Percentiles rank a stretch among this genome's conserved stretches.
These are phyloP conservation scores for Tephrocybe rancida DNA, from an alignment of 768 basidiomycete genomes.

Conservation along the genomic window DNA sequence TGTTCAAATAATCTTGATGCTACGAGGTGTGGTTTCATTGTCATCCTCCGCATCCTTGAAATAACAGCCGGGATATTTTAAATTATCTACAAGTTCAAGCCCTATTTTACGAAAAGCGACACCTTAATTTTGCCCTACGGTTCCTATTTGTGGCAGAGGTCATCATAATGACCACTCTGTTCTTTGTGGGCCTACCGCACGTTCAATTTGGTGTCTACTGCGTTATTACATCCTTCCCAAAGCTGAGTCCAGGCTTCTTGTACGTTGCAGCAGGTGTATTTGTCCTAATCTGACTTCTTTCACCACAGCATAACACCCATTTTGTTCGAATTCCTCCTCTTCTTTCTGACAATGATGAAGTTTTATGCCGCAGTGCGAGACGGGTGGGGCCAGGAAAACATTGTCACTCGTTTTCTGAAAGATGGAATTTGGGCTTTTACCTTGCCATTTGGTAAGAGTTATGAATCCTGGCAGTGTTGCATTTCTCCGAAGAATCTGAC, in stretches of 20 bases:
- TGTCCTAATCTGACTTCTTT: not conserved
- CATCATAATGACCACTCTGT: conserved; percentile 15
- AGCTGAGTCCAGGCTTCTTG: conserved; percentile 17
- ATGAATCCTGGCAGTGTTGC: not conserved
- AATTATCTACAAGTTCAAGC: too few species aligned
- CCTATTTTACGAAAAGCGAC: conserved; percentile 17
- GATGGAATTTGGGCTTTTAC: conserved; percentile 29
- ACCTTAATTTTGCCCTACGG: conserved; percentile 15
- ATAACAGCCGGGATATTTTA: too few species aligned
- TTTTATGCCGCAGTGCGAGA: conserved; percentile 24
- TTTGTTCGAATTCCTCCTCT: conserved; percentile 22
- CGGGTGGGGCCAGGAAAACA: conserved; percentile 23
- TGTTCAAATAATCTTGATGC: conserved; percentile 22
- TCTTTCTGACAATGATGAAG: conserved; percentile 26
- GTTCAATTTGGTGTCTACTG: conserved; percentile 21
- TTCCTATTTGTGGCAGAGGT: conserved; percentile 16
- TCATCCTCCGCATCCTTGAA: too few species aligned
- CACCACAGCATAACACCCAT: conserved; percentile 17
- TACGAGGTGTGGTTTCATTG: conserved; percentile 18
- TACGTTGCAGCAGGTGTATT: conserved; percentile 12
- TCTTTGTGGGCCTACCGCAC: conserved; percentile 7
- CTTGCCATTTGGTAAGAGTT: conserved; percentile 22
- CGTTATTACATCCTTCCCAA: conserved; percentile 19
- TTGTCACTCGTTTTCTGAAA: conserved; percentile 24
- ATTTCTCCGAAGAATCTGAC: not conserved